A percentile compares a stretch with the other conserved stretches of the same genome.
Conservation (phyloP, 2,329 filamentous ascomycete species). For the Dichotomopilus funicola region DNA sequence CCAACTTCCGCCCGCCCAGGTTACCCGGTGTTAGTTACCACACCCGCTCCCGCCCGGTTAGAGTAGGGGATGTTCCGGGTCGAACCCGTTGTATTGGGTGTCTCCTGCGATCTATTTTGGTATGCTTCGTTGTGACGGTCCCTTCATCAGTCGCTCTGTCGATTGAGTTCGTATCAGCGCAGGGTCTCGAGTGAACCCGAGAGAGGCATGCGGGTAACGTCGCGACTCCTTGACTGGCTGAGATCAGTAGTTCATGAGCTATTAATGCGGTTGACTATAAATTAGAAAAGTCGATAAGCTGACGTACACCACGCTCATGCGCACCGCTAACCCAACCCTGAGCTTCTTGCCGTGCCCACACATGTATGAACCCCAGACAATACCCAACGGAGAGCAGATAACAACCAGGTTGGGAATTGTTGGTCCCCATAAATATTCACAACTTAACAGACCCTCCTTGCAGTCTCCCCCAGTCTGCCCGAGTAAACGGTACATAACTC, state of each 20-base stretch:
- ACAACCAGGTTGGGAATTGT: neutral
- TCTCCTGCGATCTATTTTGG: constrained; percentile 10
- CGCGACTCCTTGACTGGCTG: no score
- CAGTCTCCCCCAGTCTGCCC: constrained; percentile 62
- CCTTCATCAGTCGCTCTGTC: neutral
- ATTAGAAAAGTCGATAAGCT: no score
- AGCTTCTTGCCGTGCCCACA: neutral
- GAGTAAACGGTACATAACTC: constrained; percentile 59
- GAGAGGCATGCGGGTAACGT: no score
- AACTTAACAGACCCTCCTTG: constrained; percentile 64
- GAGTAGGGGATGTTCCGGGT: constrained; percentile 18
- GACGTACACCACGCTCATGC: constrained; percentile 1
- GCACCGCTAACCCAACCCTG: neutral
- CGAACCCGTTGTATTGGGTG: constrained; percentile 6
- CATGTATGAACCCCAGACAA: neutral
- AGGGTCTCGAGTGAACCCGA: no score
- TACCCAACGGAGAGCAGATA: neutral
- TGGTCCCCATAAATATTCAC: constrained; percentile 30
- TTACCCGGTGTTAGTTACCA: constrained; percentile 22
- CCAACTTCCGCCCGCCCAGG: constrained; percentile 12
- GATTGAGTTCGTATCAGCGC: no score
- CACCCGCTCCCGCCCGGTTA: constrained; percentile 18
- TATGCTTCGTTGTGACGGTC: neutral
- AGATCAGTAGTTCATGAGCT: no score
- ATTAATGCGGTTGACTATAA: no score